Evolutionary conservation across 768 basidiomycete species (phyloP).

Genomic region (Mycena olivaceomarginata): DNA sequence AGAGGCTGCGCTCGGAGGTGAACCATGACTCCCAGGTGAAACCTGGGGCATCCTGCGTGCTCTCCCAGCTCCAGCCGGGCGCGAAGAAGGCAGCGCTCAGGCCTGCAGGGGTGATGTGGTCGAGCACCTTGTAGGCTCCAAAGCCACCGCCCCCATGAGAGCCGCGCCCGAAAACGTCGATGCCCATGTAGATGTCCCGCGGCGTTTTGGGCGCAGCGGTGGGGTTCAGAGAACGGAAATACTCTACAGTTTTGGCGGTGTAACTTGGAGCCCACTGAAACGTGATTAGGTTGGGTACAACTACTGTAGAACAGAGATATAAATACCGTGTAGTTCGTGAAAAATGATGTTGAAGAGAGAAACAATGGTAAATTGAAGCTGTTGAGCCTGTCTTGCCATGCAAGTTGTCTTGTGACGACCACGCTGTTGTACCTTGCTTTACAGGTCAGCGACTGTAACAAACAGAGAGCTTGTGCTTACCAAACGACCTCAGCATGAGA

Average conservation of each 20-base stretch:
- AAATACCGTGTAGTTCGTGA: conserved; percentile 87
- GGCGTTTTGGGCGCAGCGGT: conserved; percentile 62
- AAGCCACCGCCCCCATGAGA: conserved; percentile 86
- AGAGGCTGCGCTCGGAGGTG: conserved; percentile 81
- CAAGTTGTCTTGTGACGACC: conserved; percentile 72
- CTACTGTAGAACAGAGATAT: not conserved
- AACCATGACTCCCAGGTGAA: conserved; percentile 85
- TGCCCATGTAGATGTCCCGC: conserved; percentile 80
- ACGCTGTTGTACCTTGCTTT: conserved; percentile 83
- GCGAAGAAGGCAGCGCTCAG: conserved; percentile 88
- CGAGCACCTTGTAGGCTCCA: conserved; percentile 79
- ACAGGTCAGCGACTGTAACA: too few species aligned
- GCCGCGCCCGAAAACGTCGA: conserved; percentile 90
- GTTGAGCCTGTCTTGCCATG: conserved; percentile 88
- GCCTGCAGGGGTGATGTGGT: conserved; percentile 76
- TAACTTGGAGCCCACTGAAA: conserved; percentile 77
- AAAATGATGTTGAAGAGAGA: conserved; percentile 81
- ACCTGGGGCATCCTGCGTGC: conserved; percentile 73
- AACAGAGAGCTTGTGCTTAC: conserved; percentile 57
- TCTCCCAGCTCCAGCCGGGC: conserved; percentile 92
- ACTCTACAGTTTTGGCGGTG: conserved; percentile 71
- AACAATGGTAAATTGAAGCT: conserved; percentile 85
- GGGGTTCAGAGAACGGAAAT: conserved; percentile 71
- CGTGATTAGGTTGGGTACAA: not conserved
- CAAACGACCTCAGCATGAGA: conserved; percentile 82